phyloP scores from a whole-genome alignment of 2,329 filamentous ascomycete genomes.

The Didymella pomorum region DNA sequence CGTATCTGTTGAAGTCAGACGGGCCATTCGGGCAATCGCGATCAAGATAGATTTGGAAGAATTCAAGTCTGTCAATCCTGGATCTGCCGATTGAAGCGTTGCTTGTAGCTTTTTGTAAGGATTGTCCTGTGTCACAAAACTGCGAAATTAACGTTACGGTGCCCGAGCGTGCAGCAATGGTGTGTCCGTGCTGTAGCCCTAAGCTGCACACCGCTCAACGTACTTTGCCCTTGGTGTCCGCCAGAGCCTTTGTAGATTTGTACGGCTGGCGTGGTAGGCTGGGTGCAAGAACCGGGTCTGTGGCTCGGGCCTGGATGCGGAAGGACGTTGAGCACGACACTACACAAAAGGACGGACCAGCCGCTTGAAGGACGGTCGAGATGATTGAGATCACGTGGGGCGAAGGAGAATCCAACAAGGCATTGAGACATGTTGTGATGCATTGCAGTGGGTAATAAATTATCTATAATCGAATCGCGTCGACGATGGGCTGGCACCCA shows the following conservation, averaged over 20 bases:
- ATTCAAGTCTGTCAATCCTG: background rate
- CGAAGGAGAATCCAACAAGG: background rate
- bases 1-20: no score
- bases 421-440: background rate
- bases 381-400: background rate
- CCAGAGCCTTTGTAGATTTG: background rate
- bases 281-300: background rate
- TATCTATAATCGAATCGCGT: background rate
- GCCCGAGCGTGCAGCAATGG: background rate
- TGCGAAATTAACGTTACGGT: slow-evolving; percentile 1
- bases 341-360: background rate
- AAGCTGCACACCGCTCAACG: slow-evolving; percentile 7
- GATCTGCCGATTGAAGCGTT: background rate
- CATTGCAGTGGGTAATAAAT: background rate
- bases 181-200: slow-evolving; percentile 6
- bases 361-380: background rate
- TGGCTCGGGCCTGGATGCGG: slow-evolving; percentile 3
- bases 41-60: no score
- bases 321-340: slow-evolving; percentile 1
- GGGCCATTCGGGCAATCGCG: no score
- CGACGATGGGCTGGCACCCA: background rate
- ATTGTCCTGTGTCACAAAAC: background rate
- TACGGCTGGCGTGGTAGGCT: slow-evolving; percentile 5
- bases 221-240: background rate
- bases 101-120: background rate